These are phyloP conservation scores for Plasmodium yoelii DNA, from an alignment of 169 alveolate species.

Conservation along the genomic window DNA sequence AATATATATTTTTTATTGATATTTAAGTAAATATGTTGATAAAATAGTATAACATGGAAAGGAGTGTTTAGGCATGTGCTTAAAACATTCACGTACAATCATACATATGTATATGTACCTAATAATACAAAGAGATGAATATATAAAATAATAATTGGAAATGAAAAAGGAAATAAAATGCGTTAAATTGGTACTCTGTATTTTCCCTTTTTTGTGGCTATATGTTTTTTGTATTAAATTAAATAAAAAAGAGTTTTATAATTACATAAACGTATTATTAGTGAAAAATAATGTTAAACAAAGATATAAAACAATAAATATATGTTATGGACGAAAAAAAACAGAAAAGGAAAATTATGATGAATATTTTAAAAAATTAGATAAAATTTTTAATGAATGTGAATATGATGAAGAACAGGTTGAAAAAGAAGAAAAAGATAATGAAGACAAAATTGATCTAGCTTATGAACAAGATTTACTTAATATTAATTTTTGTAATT, in stretches of 20 bases:
- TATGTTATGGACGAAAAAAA: conserved; percentile 14
- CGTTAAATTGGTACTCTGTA: neutral
- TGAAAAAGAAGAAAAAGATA: conserved; percentile 63
- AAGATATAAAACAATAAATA: neutral
- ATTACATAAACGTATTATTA: neutral
- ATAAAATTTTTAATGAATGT: conserved; percentile 53
- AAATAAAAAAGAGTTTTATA: neutral
- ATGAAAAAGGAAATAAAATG: conserved; percentile 22
- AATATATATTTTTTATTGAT: no score
- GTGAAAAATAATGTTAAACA: neutral
- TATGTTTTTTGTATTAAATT: neutral
- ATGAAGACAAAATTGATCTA: conserved; percentile 34
- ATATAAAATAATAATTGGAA: neutral
- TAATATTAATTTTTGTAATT: conserved; percentile 56
- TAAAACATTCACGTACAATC: no score
- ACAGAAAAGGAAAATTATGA: conserved; percentile 45
- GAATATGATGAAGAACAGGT: conserved; percentile 55
- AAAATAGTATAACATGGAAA: no score
- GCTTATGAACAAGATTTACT: conserved; percentile 44
- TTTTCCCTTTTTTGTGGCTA: neutral
- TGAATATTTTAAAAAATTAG: conserved; percentile 51
- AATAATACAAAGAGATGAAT: neutral
- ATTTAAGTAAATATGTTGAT: no score
- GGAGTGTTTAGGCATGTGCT: no score
- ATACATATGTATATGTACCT: no score